These are phyloP conservation scores for Albizia julibrissin DNA, from an alignment of 306 rosid species.

Conservation along the genomic window DNA sequence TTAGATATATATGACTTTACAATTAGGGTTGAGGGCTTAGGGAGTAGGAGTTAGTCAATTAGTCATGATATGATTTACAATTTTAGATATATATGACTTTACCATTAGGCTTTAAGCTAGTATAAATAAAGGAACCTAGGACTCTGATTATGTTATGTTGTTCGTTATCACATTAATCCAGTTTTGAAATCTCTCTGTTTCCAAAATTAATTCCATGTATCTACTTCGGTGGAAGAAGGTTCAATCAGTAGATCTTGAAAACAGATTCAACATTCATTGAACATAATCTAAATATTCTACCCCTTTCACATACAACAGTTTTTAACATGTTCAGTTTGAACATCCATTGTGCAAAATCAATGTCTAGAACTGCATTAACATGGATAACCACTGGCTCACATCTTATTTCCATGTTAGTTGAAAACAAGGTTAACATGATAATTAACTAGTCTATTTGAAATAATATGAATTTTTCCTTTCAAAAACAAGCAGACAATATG, in stretches of 20 bases:
- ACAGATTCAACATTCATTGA: neutral
- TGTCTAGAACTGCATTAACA: neutral
- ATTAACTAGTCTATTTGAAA: neutral
- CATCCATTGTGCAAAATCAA: neutral
- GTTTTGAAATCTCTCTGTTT: no score
- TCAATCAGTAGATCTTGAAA: conserved; percentile 6
- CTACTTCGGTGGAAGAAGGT: conserved; percentile 23
- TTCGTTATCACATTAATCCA: no score
- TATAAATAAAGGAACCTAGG: neutral
- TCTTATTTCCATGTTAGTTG: neutral
- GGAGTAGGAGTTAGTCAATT: neutral
- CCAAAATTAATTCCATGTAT: conserved; percentile 14
- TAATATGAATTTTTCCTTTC: conserved; percentile 25
- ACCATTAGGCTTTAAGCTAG: neutral
- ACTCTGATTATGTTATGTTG: no score
- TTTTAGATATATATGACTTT: neutral
- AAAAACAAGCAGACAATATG: neutral
- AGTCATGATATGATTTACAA: neutral
- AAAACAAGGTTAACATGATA: conserved; percentile 17
- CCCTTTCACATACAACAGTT: neutral
- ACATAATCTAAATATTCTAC: neutral
- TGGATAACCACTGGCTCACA: neutral
- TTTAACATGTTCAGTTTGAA: neutral
- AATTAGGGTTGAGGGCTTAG: no score
- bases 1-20: neutral